Evolutionary conservation across 768 basidiomycete species (phyloP).

Genomic region (Cystobasidium tubakii): DNA sequence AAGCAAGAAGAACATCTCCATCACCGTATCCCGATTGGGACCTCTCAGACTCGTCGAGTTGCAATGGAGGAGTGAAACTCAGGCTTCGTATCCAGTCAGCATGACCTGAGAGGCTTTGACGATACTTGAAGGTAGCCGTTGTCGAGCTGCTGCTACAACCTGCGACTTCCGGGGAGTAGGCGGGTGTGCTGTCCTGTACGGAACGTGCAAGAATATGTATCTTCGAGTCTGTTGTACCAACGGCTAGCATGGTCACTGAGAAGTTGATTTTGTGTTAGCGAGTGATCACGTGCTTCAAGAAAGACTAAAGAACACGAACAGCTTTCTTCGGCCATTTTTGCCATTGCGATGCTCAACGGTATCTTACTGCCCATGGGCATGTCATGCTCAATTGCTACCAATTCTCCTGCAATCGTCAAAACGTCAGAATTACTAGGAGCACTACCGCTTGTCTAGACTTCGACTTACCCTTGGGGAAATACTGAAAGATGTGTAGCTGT

Average conservation of each 20-base stretch:
- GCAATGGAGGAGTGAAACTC: slow-evolving; percentile 56
- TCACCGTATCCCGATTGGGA: slow-evolving; percentile 47
- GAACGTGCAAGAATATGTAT: slow-evolving; percentile 74
- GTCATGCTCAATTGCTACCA: slow-evolving; percentile 53
- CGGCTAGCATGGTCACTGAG: slow-evolving; percentile 55
- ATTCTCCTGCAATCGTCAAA: slow-evolving; percentile 30
- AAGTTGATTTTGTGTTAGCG: background rate
- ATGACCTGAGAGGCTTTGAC: slow-evolving; percentile 63
- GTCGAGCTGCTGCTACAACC: background rate
- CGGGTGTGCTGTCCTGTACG: too few relatives aligned
- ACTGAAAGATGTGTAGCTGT: background rate
- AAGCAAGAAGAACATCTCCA: slow-evolving; percentile 65
- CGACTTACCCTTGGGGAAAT: background rate
- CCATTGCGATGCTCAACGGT: slow-evolving; percentile 65
- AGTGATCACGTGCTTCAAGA: background rate
- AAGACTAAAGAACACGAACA: background rate
- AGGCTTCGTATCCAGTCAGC: slow-evolving; percentile 92
- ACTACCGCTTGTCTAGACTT: background rate
- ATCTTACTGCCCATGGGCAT: slow-evolving; percentile 65
- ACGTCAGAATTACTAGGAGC: background rate
- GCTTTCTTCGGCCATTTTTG: slow-evolving; percentile 39
- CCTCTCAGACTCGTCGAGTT: background rate
- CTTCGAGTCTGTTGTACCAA: slow-evolving; percentile 72
- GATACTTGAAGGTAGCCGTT: slow-evolving; percentile 52
- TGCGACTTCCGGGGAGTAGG: too few relatives aligned